Conservation (phyloP, 768 basidiomycete genomes). For the Lyophyllum atratum region DNA sequence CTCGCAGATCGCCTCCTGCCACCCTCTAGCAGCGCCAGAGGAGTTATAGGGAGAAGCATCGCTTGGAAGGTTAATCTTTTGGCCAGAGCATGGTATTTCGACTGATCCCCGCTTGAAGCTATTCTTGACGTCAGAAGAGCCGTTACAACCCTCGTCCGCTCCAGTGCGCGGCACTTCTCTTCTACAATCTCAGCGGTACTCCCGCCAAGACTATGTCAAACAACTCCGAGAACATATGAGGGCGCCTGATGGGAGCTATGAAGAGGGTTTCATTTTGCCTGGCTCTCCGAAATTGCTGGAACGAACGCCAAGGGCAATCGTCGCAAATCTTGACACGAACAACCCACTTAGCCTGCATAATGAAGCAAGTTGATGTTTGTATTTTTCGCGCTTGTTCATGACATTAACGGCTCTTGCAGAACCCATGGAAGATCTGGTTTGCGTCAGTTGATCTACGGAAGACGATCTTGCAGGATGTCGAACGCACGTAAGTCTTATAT, state of each 20-base stretch:
- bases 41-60: slow-evolving; percentile 74
- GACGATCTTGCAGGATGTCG: slow-evolving; percentile 92
- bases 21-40: slow-evolving; percentile 39
- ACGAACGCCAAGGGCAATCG: slow-evolving; percentile 22
- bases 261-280: slow-evolving; percentile 63
- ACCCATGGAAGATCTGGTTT: slow-evolving; percentile 97
- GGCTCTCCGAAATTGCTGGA: slow-evolving; percentile 42
- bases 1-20: slow-evolving; percentile 61
- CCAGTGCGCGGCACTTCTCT: slow-evolving; percentile 36
- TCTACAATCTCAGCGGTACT: slow-evolving; percentile 44
- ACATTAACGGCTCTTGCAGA: slow-evolving; percentile 42
- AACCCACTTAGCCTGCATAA: slow-evolving; percentile 83
- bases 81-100: slow-evolving; percentile 12
- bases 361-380: slow-evolving; percentile 32
- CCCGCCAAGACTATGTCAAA: slow-evolving; percentile 57
- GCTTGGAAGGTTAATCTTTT: slow-evolving; percentile 73
- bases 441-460: slow-evolving; percentile 84
- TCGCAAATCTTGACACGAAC: slow-evolving; percentile 62
- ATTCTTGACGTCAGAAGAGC: slow-evolving; percentile 68
- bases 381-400: background rate
- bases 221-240: slow-evolving; percentile 70
- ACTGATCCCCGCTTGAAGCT: slow-evolving; percentile 44
- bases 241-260: slow-evolving; percentile 86
- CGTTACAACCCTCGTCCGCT: slow-evolving; percentile 51
- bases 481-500: slow-evolving; percentile 73